Conservation (phyloP, 139 green algal genomes). For the Zygnema circumcarinatum region DNA sequence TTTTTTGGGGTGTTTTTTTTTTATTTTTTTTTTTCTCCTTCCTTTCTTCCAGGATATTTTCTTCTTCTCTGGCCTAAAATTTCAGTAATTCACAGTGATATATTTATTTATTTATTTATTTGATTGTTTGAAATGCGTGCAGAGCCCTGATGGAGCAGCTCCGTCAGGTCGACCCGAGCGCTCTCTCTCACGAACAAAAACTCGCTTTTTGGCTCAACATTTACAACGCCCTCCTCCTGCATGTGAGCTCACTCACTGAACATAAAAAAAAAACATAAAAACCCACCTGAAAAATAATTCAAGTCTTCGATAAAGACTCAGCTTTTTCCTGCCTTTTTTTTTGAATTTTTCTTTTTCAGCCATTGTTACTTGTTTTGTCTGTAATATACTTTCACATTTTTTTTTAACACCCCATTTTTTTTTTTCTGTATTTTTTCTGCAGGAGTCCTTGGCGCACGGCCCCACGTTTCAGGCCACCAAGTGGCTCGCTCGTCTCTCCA, state of each 20-base stretch:
- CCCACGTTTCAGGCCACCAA: not conserved
- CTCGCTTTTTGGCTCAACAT: constrained; percentile 56
- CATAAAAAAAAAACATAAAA: not conserved
- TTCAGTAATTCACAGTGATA: too few species aligned
- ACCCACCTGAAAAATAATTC: not conserved
- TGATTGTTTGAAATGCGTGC: not conserved
- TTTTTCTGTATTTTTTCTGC: not conserved
- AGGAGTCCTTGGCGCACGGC: constrained; percentile 15
- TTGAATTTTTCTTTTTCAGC: not conserved
- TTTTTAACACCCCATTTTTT: too few species aligned
- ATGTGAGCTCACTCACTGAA: constrained; percentile 20
- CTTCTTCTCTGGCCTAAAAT: too few species aligned
- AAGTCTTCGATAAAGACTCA: too few species aligned
- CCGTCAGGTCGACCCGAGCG: not conserved
- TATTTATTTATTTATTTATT: not conserved
- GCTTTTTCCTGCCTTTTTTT: too few species aligned
- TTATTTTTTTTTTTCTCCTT: too few species aligned
- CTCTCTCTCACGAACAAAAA: constrained; percentile 37
- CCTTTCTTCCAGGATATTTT: too few species aligned
- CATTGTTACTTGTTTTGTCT: not conserved
- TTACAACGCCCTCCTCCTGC: constrained; percentile 44
- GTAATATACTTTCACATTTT: not conserved
- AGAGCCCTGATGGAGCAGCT: constrained; percentile 33
- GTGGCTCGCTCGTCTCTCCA: not conserved
- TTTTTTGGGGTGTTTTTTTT: too few species aligned